Evolutionary conservation across 1,284 basidiomycete genomes (phyloP).

Genomic region (Tilletia caries): DNA sequence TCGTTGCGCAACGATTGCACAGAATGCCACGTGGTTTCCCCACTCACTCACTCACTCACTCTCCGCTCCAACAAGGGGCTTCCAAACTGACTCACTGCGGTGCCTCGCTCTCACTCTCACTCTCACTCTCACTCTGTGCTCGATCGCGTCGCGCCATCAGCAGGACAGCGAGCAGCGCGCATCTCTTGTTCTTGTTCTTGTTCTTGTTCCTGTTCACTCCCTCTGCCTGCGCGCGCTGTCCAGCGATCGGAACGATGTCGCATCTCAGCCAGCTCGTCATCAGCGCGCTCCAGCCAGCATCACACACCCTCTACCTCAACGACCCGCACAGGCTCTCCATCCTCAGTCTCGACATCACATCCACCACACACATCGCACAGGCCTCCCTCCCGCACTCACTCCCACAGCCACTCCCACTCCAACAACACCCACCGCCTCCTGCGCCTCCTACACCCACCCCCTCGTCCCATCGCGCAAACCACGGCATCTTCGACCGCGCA

Average conservation of each 20-base stretch:
- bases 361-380: conserved; percentile 21
- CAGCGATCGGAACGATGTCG: no score
- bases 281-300: conserved; percentile 1
- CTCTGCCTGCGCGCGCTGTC: no score
- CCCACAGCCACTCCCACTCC: not conserved
- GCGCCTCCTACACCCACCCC: not conserved
- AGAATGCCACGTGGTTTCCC: no score
- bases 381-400: not conserved
- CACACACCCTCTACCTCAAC: conserved; percentile 25
- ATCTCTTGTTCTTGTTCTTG: no score
- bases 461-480: conserved; percentile 21
- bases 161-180: no score
- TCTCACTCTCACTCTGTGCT: no score
- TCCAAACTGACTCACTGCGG: no score
- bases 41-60: no score
- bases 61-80: no score
- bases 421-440: not conserved
- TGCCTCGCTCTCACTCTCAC: no score
- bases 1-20: not conserved
- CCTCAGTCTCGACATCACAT: conserved; percentile 28
- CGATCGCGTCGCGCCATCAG: no score
- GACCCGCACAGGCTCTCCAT: conserved; percentile 29
- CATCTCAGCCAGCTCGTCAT: conserved; percentile 7
- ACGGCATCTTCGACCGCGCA: conserved; percentile 25
- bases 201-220: no score